Conservation (phyloP, 495 filamentous ascomycete species). For the Daldinia loculata region DNA sequence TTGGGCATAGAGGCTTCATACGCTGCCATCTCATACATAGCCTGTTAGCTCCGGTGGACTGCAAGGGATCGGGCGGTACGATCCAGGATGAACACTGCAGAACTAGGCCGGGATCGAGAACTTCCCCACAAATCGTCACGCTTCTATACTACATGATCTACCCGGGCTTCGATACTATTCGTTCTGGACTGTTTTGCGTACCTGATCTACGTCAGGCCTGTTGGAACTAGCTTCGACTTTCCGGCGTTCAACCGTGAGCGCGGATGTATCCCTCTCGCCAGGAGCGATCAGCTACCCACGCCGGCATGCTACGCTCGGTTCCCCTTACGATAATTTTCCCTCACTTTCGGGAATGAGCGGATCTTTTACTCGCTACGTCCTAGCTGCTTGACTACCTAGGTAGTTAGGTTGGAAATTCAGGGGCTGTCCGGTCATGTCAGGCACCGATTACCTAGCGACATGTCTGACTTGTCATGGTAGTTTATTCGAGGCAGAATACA, state of each 20-base stretch:
- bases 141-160: background rate
- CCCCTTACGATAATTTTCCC: background rate
- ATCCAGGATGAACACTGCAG: conserved; percentile 6
- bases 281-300: background rate
- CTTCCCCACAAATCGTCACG: background rate
- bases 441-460: background rate
- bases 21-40: conserved; percentile 3
- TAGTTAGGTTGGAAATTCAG: background rate
- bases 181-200: background rate
- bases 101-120: conserved; percentile 1
- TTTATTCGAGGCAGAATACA: background rate
- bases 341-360: background rate
- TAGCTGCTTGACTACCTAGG: background rate
- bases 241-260: background rate
- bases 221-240: background rate
- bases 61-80: background rate
- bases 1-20: conserved; percentile 1
- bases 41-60: conserved; percentile 23
- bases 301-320: background rate
- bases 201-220: background rate
- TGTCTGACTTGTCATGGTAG: background rate
- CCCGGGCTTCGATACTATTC: background rate
- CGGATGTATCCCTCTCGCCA: background rate
- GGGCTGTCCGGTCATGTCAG: background rate
- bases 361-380: background rate